Conservation (phyloP, 345 rosid species). For the Hibiscus trionum region DNA sequence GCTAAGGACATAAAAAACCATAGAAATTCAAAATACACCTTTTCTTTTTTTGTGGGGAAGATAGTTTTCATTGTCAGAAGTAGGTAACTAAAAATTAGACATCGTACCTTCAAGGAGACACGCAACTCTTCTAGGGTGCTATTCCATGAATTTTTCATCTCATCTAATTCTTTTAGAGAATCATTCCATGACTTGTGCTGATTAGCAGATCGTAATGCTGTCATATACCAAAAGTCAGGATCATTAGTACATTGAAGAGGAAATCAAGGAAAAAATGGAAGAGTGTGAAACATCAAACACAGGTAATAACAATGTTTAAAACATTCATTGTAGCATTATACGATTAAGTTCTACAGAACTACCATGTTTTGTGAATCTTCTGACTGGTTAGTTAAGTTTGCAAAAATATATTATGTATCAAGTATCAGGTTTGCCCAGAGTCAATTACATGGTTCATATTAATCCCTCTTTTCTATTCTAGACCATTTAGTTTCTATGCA, state of each 20-base stretch:
- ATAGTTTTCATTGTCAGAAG: background rate
- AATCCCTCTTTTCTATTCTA: background rate
- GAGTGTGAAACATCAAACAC: background rate
- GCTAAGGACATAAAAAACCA: background rate
- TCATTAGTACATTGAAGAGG: background rate
- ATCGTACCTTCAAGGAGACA: slow-evolving; percentile 52
- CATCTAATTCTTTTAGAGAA: slow-evolving; percentile 33
- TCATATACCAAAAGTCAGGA: slow-evolving; percentile 18
- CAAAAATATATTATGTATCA: background rate
- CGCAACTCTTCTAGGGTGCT: slow-evolving; percentile 43
- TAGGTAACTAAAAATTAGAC: slow-evolving; percentile 2
- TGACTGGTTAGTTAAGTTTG: background rate
- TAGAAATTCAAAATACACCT: background rate
- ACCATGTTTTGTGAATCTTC: background rate
- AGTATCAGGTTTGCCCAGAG: slow-evolving; percentile 2
- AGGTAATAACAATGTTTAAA: background rate
- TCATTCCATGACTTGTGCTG: slow-evolving; percentile 26
- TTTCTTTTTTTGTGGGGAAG: background rate
- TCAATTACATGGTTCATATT: background rate
- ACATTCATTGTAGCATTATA: background rate
- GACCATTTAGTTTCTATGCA: background rate
- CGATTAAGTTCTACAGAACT: background rate
- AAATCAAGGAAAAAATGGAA: slow-evolving; percentile 9
- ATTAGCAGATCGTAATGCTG: slow-evolving; percentile 42
- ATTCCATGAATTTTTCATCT: slow-evolving; percentile 27